These are phyloP conservation scores for Plasmodium gallinaceum DNA, from an alignment of 169 alveolate species.

Conservation along the genomic window DNA sequence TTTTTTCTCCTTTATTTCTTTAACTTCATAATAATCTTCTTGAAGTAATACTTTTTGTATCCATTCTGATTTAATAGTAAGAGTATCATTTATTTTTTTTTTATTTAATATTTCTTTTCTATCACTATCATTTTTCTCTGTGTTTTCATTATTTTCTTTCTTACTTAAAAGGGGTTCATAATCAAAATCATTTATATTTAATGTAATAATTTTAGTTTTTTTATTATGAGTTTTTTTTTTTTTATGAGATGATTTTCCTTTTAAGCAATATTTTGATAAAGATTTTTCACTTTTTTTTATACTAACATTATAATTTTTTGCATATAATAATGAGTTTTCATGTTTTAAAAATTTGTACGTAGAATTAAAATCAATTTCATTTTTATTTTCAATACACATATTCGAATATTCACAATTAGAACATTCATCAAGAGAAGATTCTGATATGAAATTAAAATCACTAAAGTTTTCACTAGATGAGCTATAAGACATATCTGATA, in stretches of 20 bases:
- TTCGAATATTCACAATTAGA: constrained; percentile 34
- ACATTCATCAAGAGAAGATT: constrained; percentile 30
- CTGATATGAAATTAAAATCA: constrained; percentile 20
- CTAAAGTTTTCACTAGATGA: constrained; percentile 12
- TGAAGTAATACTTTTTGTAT: constrained; percentile 38
- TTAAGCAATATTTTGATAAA: constrained; percentile 30
- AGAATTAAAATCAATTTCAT: constrained; percentile 20
- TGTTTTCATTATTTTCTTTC: not conserved
- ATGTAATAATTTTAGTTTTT: constrained; percentile 22
- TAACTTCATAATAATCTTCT: constrained; percentile 22
- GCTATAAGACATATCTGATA: constrained; percentile 16
- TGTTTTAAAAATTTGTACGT: constrained; percentile 44
- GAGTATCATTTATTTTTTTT: not conserved
- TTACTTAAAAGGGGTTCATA: constrained; percentile 5
- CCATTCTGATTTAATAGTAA: constrained; percentile 36
- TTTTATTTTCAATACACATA: constrained; percentile 25
- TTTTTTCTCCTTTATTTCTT: not conserved
- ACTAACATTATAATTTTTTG: constrained; percentile 28
- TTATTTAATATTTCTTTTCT: not conserved
- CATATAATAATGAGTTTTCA: constrained; percentile 24
- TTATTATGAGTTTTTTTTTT: not conserved
- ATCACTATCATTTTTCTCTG: not conserved
- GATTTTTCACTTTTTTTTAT: constrained; percentile 14
- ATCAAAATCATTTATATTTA: constrained; percentile 44
- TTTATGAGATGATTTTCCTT: not conserved